Evolutionary conservation across 768 basidiomycete genomes (phyloP).

Genomic region (Phanerochaete sordida): DNA sequence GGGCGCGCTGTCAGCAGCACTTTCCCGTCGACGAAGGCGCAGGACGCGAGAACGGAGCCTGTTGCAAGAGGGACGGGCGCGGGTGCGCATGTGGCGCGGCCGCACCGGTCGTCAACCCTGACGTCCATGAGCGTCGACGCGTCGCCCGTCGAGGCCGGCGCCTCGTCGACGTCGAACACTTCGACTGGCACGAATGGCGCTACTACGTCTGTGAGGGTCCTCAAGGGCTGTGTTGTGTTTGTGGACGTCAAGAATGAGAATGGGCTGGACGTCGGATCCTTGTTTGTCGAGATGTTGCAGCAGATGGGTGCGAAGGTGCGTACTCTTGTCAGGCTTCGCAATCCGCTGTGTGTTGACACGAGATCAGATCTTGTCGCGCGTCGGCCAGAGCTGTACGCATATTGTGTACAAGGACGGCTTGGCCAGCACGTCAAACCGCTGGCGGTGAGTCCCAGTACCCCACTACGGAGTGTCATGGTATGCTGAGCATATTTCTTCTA

Average conservation of each 20-base stretch:
- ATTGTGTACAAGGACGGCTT: slow-evolving; percentile 84
- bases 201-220: slow-evolving; percentile 40
- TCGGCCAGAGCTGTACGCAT: slow-evolving; percentile 76
- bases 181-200: slow-evolving; percentile 13
- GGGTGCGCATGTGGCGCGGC: slow-evolving; percentile 10
- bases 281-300: slow-evolving; percentile 83
- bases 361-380: slow-evolving; percentile 50
- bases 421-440: slow-evolving; percentile 68
- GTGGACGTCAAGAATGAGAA: slow-evolving; percentile 77
- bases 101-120: neutral
- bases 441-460: slow-evolving; percentile 44
- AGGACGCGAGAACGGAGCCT: slow-evolving; percentile 1
- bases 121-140: neutral
- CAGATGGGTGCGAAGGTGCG: slow-evolving; percentile 77
- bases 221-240: slow-evolving; percentile 76
- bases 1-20: slow-evolving; percentile 14
- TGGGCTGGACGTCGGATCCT: slow-evolving; percentile 74
- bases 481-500: slow-evolving; percentile 20
- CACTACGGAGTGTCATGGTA: neutral
- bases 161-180: neutral
- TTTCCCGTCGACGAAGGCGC: neutral
- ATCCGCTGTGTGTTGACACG: slow-evolving; percentile 21
- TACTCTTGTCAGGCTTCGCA: neutral
- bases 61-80: slow-evolving; percentile 1
- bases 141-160: neutral